phyloP scores from a whole-genome alignment of 805 yeast genomes.

The Kockiozyma suomiensis region DNA sequence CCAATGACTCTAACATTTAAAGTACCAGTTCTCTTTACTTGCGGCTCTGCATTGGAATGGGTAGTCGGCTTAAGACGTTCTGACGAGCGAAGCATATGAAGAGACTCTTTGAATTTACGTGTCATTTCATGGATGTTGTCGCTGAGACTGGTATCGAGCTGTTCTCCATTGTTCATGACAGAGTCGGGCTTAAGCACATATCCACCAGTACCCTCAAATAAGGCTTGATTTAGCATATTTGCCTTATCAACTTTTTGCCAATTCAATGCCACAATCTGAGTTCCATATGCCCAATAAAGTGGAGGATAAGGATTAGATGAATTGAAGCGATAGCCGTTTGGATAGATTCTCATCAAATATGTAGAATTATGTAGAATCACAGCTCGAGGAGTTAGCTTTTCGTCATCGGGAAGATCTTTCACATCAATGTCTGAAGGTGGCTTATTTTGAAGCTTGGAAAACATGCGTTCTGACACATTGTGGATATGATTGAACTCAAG shows the following conservation, averaged over 20 bases:
- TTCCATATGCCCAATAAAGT: slow-evolving; percentile 78
- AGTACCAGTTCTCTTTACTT: slow-evolving; percentile 10
- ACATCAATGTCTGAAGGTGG: background rate
- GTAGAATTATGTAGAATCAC: slow-evolving; percentile 74
- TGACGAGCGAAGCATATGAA: background rate
- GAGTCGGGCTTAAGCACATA: slow-evolving; percentile 13
- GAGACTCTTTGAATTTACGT: background rate
- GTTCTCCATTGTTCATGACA: background rate
- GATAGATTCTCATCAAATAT: slow-evolving; percentile 80
- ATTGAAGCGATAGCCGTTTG: slow-evolving; percentile 71
- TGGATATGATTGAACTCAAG: slow-evolving; percentile 73
- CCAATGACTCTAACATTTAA: slow-evolving; percentile 4
- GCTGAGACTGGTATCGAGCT: background rate
- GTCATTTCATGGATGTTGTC: slow-evolving; percentile 9
- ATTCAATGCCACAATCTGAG: slow-evolving; percentile 92
- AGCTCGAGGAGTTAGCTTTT: slow-evolving; percentile 52
- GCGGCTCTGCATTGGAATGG: background rate
- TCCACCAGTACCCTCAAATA: slow-evolving; percentile 54
- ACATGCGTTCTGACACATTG: slow-evolving; percentile 58
- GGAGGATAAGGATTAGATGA: slow-evolving; percentile 83
- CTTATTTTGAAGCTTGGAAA: slow-evolving; percentile 13
- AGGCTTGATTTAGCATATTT: slow-evolving; percentile 50
- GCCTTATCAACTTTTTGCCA: slow-evolving; percentile 83
- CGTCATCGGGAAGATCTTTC: slow-evolving; percentile 62
- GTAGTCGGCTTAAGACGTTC: background rate